Evolutionary conservation across 2,329 filamentous ascomycete species (phyloP), one percentile per base, ranked within the genome.

Genomic region (Zopfia rhizophila): DNA sequence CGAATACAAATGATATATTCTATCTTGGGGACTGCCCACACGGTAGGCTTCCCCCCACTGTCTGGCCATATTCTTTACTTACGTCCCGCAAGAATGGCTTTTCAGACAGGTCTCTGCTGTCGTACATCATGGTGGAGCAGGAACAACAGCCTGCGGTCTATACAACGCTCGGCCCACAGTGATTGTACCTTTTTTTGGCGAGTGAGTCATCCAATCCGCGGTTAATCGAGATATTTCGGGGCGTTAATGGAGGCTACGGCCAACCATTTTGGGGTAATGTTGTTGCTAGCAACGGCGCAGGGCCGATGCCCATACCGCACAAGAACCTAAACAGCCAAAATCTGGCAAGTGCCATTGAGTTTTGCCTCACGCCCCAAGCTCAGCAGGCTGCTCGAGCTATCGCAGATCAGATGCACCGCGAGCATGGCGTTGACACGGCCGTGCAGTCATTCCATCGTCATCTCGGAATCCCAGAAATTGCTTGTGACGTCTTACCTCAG

Each of bases 51-150:
- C n/a, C n/a, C n/a, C n/a, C n/a, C n/a, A n/a, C n/a, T n/a, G n/a
- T n/a, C n/a, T n/a, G n/a, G n/a, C n/a, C n/a, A n/a, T n/a, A n/a
- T n/a, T n/a, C n/a, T n/a, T n/a, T n/a, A n/a, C 25, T 28, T 11
- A 91, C 61, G 84, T 85, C 28, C 89, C 89, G 0, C 90, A 94
- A 55, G 90, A 94, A 70, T 95, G 90, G 90, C 76, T 95, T 0
- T 95, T 95, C 68, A 78, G 89, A 50, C 84, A 81, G 28, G 89
- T 94, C 1, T 87, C 88, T 0, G 85, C 83, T 31, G 90, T 95
- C 2, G 87, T 92, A 5, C 90, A 95, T 61, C 90, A 95, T 55
- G 90, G 90, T 14, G 90, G 90, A 43, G 90, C 90, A 3, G 89
- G 90, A 16, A 93, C 89, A 4, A 84, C 82, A 3, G 81, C 82